These are phyloP conservation scores for Filobasidium floriforme DNA, from an alignment of 768 basidiomycete genomes.

Conservation along the genomic window DNA sequence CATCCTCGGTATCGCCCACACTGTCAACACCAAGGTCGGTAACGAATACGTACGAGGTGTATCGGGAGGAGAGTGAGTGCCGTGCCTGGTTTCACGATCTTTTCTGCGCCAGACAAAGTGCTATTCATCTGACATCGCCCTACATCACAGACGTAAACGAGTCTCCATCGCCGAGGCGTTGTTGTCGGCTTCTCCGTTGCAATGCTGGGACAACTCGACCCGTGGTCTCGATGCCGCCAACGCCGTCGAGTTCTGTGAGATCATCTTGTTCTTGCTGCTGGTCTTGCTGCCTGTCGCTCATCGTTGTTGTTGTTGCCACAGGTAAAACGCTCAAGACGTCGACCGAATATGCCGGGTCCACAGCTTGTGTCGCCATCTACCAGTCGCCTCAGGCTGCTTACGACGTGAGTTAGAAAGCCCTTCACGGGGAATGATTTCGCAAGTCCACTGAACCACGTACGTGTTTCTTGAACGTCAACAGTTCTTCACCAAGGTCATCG, in stretches of 20 bases:
- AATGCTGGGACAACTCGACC: slow-evolving; percentile 62
- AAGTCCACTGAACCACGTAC: neutral
- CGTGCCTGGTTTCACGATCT: slow-evolving; percentile 23
- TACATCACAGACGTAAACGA: slow-evolving; percentile 52
- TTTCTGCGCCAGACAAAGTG: too few species aligned
- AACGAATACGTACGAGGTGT: slow-evolving; percentile 60
- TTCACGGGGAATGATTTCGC: neutral
- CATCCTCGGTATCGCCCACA: slow-evolving; percentile 69
- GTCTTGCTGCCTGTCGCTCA: too few species aligned
- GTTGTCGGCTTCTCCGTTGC: slow-evolving; percentile 57
- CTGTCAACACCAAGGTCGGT: slow-evolving; percentile 65
- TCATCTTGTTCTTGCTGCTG: too few species aligned
- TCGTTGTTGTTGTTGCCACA: too few species aligned
- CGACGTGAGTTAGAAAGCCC: slow-evolving; percentile 35
- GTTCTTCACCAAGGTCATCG: slow-evolving; percentile 50
- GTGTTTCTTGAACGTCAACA: slow-evolving; percentile 3
- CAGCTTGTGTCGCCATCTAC: slow-evolving; percentile 50
- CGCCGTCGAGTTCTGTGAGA: slow-evolving; percentile 51
- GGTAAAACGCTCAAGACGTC: slow-evolving; percentile 48
- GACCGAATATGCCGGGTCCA: slow-evolving; percentile 48
- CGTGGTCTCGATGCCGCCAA: slow-evolving; percentile 47
- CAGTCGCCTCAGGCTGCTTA: slow-evolving; percentile 49
- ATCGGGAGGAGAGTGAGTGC: slow-evolving; percentile 46
- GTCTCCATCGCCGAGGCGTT: slow-evolving; percentile 79
- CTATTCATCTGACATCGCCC: slow-evolving; percentile 28